Conservation (phyloP, 2,329 filamentous ascomycete genomes). For the Coleophoma crateriformis region DNA sequence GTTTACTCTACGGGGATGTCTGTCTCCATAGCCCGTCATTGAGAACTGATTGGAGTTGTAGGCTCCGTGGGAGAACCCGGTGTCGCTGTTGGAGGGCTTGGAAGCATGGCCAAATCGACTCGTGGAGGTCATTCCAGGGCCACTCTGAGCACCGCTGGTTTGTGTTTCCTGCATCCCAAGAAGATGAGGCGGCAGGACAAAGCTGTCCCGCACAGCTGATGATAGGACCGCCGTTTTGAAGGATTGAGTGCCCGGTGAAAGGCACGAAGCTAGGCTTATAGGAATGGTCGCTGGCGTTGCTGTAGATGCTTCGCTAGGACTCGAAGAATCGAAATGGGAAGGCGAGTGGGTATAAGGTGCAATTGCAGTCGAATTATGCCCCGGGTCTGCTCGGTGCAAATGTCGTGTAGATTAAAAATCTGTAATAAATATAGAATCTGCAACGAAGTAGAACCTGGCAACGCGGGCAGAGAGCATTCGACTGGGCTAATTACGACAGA, state of each 20-base stretch:
- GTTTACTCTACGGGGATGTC: slow-evolving; percentile 78
- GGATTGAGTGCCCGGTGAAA: slow-evolving; percentile 37
- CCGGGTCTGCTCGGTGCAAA: not conserved
- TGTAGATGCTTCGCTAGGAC: not conserved
- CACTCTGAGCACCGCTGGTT: slow-evolving; percentile 52
- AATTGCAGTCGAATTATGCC: no score
- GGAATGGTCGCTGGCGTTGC: not conserved
- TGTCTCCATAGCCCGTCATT: slow-evolving; percentile 76
- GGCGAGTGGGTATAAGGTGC: not conserved
- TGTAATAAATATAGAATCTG: not conserved
- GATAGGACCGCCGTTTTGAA: slow-evolving; percentile 81
- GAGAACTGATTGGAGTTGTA: slow-evolving; percentile 75
- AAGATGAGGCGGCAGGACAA: slow-evolving; percentile 77
- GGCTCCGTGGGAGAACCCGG: slow-evolving; percentile 87
- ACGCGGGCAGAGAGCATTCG: not conserved
- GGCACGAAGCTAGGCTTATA: slow-evolving; percentile 27
- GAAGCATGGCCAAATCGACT: slow-evolving; percentile 68
- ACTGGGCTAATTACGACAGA: not conserved
- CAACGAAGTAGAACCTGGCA: not conserved
- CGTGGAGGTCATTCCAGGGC: slow-evolving; percentile 46
- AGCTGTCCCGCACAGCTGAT: slow-evolving; percentile 72
- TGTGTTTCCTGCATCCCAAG: slow-evolving; percentile 90
- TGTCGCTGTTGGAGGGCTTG: slow-evolving; percentile 78
- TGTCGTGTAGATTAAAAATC: slow-evolving; percentile 1
- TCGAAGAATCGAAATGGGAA: slow-evolving; percentile 6